Conservation (phyloP, 305 asterid genomes). For the Fraxinus platypoda region DNA sequence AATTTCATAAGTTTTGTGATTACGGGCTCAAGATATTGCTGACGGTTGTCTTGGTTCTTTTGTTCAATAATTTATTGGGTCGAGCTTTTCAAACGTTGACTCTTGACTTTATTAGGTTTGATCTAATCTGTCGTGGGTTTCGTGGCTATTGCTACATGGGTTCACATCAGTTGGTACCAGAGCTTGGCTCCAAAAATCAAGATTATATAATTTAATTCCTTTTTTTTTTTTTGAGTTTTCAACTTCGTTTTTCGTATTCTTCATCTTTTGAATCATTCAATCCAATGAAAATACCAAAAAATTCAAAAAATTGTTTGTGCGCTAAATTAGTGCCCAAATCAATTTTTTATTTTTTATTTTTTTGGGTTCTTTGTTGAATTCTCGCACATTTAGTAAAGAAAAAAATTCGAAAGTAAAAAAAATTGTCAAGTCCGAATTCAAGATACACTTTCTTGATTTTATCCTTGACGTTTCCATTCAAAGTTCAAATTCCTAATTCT, state of each 20-base stretch:
- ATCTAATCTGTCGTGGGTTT: not conserved
- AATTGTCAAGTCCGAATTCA: not conserved
- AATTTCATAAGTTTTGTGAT: not conserved
- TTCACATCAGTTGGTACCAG: not conserved
- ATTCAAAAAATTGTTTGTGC: not conserved
- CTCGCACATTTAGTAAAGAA: not conserved
- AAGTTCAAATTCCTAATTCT: too few relatives aligned
- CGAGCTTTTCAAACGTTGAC: too few relatives aligned
- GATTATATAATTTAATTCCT: not conserved
- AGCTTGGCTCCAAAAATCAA: not conserved
- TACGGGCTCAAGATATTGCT: not conserved
- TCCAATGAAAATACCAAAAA: not conserved
- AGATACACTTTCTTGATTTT: too few relatives aligned
- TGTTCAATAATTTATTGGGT: too few relatives aligned
- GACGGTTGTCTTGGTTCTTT: not conserved
- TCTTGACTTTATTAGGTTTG: not conserved
- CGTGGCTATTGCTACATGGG: not conserved
- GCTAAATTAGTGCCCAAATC: too few relatives aligned
- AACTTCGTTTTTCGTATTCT: not conserved
- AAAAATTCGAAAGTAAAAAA: too few relatives aligned
- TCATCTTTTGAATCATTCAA: not conserved
- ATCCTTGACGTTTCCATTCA: too few relatives aligned
- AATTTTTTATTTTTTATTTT: too few relatives aligned
- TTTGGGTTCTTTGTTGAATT: not conserved
- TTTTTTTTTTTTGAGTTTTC: not conserved